Conservation (phyloP, 106 monocot species). For the Alisma plantagoaquatica region DNA sequence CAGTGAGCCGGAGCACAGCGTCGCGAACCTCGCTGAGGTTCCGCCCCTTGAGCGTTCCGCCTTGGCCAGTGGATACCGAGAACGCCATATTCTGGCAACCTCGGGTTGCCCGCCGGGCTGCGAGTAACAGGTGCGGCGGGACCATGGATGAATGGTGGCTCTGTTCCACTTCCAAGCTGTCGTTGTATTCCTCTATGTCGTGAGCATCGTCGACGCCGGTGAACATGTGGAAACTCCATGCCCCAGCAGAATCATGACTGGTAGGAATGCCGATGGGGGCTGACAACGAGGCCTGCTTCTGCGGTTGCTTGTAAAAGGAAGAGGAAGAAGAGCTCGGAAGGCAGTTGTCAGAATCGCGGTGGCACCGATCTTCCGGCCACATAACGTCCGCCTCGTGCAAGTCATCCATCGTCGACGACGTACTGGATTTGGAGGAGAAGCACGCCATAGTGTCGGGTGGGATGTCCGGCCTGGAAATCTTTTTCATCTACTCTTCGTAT, state of each 20-base stretch:
- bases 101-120: not conserved
- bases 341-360: not conserved
- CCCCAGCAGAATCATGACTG: not conserved
- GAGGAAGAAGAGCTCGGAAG: no score
- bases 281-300: no score
- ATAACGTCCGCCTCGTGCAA: constrained; percentile 3
- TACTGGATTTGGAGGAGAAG: no score
- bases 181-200: not conserved
- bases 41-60: constrained; percentile 12
- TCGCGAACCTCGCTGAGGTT: constrained; percentile 6
- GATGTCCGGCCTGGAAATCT: no score
- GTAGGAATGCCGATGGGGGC: not conserved
- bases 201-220: not conserved
- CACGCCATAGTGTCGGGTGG: no score
- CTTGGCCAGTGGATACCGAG: constrained; percentile 10
- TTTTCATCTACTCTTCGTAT: no score
- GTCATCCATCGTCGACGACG: constrained; percentile 3
- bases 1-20: constrained; percentile 12
- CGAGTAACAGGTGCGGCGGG: constrained; percentile 5
- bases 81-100: constrained; percentile 10
- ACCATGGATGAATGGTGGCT: no score
- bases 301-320: no score
- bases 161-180: no score
- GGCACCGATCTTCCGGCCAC: constrained; percentile 8
- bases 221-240: not conserved